phyloP scores from a whole-genome alignment of 805 yeast genomes.

The Hanseniaspora guilliermondii region DNA sequence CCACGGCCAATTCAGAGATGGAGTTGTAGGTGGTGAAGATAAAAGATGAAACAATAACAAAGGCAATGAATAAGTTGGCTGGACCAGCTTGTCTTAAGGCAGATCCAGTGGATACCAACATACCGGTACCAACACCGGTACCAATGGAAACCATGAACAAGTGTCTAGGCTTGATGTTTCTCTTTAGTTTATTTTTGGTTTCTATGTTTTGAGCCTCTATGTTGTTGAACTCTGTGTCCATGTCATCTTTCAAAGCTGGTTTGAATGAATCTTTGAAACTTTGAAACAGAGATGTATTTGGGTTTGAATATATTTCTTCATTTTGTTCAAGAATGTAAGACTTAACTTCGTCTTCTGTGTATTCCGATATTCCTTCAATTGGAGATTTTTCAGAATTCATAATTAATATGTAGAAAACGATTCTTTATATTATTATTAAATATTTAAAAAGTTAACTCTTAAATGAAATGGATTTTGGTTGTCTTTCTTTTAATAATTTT shows the following conservation, averaged over 20 bases:
- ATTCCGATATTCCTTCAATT: neutral
- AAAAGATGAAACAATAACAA: conserved; percentile 47
- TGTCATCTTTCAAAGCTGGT: neutral
- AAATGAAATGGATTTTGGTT: too few species aligned
- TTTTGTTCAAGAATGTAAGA: neutral
- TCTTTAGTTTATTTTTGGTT: neutral
- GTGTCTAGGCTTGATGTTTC: conserved; percentile 12
- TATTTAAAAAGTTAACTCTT: too few species aligned
- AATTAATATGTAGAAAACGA: neutral
- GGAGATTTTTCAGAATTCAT: neutral
- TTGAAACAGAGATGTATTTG: neutral
- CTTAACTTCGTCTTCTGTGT: neutral
- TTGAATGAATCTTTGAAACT: conserved; percentile 10
- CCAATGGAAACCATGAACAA: conserved; percentile 23
- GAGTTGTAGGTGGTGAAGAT: conserved; percentile 48
- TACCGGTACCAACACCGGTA: conserved; percentile 67
- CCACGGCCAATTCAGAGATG: conserved; percentile 58
- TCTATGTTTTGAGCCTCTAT: neutral
- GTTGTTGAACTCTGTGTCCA: neutral
- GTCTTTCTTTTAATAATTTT: too few species aligned
- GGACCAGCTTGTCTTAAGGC: conserved; percentile 54
- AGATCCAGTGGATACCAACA: conserved; percentile 56
- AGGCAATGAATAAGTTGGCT: conserved; percentile 46
- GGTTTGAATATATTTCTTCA: neutral
- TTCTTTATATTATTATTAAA: too few species aligned